A percentile compares a stretch with the other conserved stretches of the same genome.
Evolutionary conservation across 108 stramenopile species (phyloP).

Genomic region (Parietichytrium sp.): DNA sequence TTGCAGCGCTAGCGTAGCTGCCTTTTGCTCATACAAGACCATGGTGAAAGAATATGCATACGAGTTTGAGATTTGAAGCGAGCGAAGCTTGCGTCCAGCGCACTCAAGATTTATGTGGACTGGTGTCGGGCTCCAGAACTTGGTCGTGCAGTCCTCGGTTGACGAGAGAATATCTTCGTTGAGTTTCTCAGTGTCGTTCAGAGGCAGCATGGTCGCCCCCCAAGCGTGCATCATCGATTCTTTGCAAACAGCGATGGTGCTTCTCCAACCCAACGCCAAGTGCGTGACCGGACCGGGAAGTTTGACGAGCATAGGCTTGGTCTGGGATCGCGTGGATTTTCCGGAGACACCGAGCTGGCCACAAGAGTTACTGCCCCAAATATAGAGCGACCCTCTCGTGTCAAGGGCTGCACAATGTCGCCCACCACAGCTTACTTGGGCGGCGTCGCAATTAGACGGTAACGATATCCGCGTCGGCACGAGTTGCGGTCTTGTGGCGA

Average conservation of each 20-base stretch:
- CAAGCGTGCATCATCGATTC: background rate
- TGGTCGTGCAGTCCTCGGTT: background rate
- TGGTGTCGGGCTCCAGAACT: background rate
- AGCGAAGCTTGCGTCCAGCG: background rate
- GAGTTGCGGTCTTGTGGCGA: background rate
- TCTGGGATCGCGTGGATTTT: background rate
- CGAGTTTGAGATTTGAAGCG: background rate
- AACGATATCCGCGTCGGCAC: background rate
- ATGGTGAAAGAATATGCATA: background rate
- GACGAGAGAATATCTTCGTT: background rate
- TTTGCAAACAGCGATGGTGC: background rate
- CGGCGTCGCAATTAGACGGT: background rate
- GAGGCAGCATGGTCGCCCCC: background rate
- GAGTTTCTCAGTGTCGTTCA: background rate
- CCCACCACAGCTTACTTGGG: background rate
- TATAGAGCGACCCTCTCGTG: background rate
- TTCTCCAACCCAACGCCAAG: background rate
- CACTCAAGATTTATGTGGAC: background rate
- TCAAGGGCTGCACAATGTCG: background rate
- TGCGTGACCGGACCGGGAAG: background rate
- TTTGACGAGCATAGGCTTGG: background rate
- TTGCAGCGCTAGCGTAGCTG: background rate
- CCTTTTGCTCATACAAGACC: background rate
- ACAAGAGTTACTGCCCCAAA: constrained; percentile 14
- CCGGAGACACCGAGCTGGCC: constrained; percentile 7